These are phyloP conservation scores for barley (Hordeum vulgare) DNA, from an alignment of 176 grass and related monocot genomes.

Conservation along the genomic window MorexV3_pseudomolecules_assembly NC_058521.1:581752548-581753047, in stretches of 20 bases:
- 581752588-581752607: conserved; percentile 90
- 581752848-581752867: conserved; percentile 54
- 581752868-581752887: conserved; percentile 30
- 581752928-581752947: no score
- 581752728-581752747: conserved; percentile 18
- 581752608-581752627: conserved; percentile 56
- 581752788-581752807: conserved; percentile 36
- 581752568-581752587: conserved; percentile 88
- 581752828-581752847: conserved; percentile 39
- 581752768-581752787: conserved; percentile 60
- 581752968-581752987: neutral
- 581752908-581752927: neutral
- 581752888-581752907: neutral
- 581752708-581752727: conserved; percentile 21
- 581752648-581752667: conserved; percentile 6
- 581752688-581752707: neutral
- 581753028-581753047: neutral
- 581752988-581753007: conserved; percentile 10
- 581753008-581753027: neutral
- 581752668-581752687: neutral
- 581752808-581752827: conserved; percentile 27
- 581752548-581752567: conserved; percentile 88
- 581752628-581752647: conserved; percentile 27
- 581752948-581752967: conserved; percentile 6
- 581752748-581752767: conserved; percentile 40